Percentiles rank a stretch among this genome's conserved stretches.
Conservation (phyloP, 805 yeast species). For the Diddensiella transvaalensis region DNA sequence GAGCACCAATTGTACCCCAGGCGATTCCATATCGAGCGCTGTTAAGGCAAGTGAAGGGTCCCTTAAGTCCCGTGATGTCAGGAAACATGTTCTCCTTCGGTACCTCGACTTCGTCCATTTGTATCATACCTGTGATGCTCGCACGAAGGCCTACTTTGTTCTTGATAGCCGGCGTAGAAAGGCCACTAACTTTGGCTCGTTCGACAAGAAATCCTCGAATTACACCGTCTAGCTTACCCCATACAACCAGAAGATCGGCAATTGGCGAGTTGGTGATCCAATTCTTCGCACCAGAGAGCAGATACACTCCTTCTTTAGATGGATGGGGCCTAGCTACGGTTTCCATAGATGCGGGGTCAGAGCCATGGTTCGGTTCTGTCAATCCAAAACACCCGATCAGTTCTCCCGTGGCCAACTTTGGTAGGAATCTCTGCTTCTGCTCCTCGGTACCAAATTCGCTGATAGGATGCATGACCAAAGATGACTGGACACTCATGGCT, state of each 20-base stretch:
- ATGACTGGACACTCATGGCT: conserved; percentile 44
- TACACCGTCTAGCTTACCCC: conserved; percentile 44
- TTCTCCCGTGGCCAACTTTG: conserved; percentile 40
- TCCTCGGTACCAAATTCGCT: conserved; percentile 39
- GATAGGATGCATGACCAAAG: conserved; percentile 43
- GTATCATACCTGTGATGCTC: conserved; percentile 42
- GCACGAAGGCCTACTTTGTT: conserved; percentile 41
- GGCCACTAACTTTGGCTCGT: conserved; percentile 28
- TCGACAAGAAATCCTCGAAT: conserved; percentile 43
- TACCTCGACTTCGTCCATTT: conserved; percentile 42
- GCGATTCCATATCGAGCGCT: conserved; percentile 43
- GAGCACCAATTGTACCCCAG: conserved; percentile 45
- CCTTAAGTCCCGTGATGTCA: conserved; percentile 38
- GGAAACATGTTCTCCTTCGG: conserved; percentile 41
- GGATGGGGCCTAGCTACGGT: conserved; percentile 47
- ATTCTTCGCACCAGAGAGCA: conserved; percentile 40
- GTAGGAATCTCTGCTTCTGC: conserved; percentile 40
- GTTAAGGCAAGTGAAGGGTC: conserved; percentile 44
- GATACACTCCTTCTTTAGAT: conserved; percentile 39
- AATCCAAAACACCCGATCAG: conserved; percentile 59
- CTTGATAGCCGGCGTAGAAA: conserved; percentile 40
- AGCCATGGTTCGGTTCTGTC: conserved; percentile 61
- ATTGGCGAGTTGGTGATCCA: conserved; percentile 48
- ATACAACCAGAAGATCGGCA: conserved; percentile 40
- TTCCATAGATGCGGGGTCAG: conserved; percentile 57